Conservation (phyloP, 192 early-diverging fungal genomes). For the Coemansia sp. region DNA sequence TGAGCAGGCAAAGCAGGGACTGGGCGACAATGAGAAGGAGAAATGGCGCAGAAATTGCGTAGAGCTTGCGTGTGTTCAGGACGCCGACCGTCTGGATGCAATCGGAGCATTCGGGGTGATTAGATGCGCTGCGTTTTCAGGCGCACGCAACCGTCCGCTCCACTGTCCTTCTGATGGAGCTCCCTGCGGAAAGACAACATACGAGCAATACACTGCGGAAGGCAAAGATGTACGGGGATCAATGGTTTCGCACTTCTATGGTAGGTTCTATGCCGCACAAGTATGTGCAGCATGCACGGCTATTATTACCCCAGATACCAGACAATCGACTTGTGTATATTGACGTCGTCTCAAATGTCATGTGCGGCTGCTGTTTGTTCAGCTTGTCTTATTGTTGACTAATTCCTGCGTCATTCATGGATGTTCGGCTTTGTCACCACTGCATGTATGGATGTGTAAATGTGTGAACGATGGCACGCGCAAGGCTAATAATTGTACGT, state of each 20-base stretch:
- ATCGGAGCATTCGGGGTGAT: conserved; percentile 77
- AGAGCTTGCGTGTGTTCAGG: conserved; percentile 70
- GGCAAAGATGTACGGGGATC: conserved; percentile 54
- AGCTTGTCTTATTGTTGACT: too few relatives aligned
- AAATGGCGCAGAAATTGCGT: conserved; percentile 58
- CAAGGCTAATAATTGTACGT: background rate
- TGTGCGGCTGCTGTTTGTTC: too few relatives aligned
- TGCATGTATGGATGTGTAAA: background rate
- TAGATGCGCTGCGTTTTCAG: conserved; percentile 68
- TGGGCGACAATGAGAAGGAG: conserved; percentile 26
- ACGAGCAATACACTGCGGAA: conserved; percentile 61
- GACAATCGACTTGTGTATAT: too few relatives aligned
- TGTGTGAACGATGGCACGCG: too few relatives aligned
- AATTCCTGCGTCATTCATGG: too few relatives aligned
- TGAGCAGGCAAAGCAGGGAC: conserved; percentile 32
- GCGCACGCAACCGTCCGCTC: conserved; percentile 62
- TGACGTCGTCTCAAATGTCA: too few relatives aligned
- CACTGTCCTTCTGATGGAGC: conserved; percentile 57
- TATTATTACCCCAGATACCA: too few relatives aligned
- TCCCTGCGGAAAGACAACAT: conserved; percentile 56
- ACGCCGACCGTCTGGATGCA: conserved; percentile 72
- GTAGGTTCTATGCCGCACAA: conserved; percentile 28
- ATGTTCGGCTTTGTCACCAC: too few relatives aligned
- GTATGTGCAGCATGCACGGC: too few relatives aligned
- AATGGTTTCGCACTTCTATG: conserved; percentile 68